Conservation (phyloP, 2,329 filamentous ascomycete genomes). For the Dissoconium aciculare region DNA sequence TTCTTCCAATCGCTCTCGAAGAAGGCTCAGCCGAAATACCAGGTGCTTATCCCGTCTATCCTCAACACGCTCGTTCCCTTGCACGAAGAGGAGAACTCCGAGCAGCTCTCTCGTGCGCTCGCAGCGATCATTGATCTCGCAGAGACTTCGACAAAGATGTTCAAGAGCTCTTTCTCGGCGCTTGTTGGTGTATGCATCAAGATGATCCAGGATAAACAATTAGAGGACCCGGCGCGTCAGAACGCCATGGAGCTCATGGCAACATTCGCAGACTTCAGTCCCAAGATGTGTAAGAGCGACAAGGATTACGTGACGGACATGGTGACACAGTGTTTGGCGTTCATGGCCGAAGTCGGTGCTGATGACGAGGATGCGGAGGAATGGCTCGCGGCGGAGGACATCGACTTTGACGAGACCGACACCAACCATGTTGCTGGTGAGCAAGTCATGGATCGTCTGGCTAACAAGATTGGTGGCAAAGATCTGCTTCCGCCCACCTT, state of each 20-base stretch:
- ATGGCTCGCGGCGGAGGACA: slow-evolving; percentile 85
- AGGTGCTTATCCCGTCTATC: slow-evolving; percentile 70
- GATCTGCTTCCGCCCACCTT: slow-evolving; percentile 89
- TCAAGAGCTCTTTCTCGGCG: slow-evolving; percentile 83
- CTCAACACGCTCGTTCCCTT: slow-evolving; percentile 89
- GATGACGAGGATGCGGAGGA: slow-evolving; percentile 92
- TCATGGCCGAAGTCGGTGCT: slow-evolving; percentile 92
- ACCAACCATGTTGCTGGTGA: slow-evolving; percentile 95
- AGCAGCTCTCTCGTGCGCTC: slow-evolving; percentile 78
- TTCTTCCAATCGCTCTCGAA: slow-evolving; percentile 88
- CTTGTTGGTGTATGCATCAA: slow-evolving; percentile 85
- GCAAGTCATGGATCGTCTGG: slow-evolving; percentile 93
- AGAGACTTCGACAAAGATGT: slow-evolving; percentile 93
- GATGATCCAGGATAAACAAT: slow-evolving; percentile 89
- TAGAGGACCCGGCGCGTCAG: slow-evolving; percentile 77
- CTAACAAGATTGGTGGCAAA: slow-evolving; percentile 91
- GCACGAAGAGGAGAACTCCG: slow-evolving; percentile 80
- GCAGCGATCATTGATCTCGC: slow-evolving; percentile 86
- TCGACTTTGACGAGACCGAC: slow-evolving; percentile 91
- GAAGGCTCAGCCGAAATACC: slow-evolving; percentile 81
- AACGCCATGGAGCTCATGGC: slow-evolving; percentile 95
- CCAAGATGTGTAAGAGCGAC: slow-evolving; percentile 90
- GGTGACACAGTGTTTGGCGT: slow-evolving; percentile 93
- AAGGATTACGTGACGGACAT: slow-evolving; percentile 83
- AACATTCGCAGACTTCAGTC: slow-evolving; percentile 89